Evolutionary conservation across 2,329 filamentous ascomycete genomes (phyloP).

Genomic region (Diplodia intermedia): DNA sequence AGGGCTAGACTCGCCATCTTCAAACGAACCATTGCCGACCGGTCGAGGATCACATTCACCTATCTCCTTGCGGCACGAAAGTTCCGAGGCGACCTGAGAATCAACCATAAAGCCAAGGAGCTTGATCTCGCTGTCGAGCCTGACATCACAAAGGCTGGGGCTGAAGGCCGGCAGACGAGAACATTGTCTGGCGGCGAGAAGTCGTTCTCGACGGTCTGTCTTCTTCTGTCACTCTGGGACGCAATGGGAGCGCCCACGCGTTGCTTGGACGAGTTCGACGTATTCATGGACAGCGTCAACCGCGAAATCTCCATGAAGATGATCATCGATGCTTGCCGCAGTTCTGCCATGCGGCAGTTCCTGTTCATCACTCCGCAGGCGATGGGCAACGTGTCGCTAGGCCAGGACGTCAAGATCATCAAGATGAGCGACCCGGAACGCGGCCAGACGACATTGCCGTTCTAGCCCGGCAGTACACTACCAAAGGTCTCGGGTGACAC

Average conservation of each 20-base stretch:
- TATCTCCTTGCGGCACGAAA: conserved; percentile 88
- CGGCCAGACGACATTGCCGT: conserved; percentile 55
- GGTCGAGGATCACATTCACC: conserved; percentile 83
- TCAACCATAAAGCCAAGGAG: conserved; percentile 76
- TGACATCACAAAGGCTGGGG: conserved; percentile 71
- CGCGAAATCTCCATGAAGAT: conserved; percentile 90
- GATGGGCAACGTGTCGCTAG: conserved; percentile 66
- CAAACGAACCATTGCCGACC: conserved; percentile 82
- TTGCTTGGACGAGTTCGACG: conserved; percentile 97
- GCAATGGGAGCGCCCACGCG: conserved; percentile 95
- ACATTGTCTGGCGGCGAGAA: conserved; percentile 97
- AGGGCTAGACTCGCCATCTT: conserved; percentile 80
- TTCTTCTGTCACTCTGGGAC: conserved; percentile 93
- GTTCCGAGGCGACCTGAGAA: conserved; percentile 80
- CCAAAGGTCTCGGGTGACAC: background rate
- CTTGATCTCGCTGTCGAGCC: conserved; percentile 79
- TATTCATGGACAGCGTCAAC: conserved; percentile 99
- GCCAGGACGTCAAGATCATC: conserved; percentile 78
- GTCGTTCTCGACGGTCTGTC: conserved; percentile 95
- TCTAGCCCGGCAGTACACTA: conserved; percentile 31
- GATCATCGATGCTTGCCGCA: conserved; percentile 85
- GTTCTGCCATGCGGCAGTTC: conserved; percentile 89
- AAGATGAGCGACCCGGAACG: conserved; percentile 64
- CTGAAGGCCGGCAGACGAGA: conserved; percentile 80
- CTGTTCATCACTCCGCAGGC: conserved; percentile 95